These are phyloP conservation scores for Austroboletus novae-zelandiae DNA, from an alignment of 1,284 basidiomycete genomes.

Conservation along the genomic window DNA sequence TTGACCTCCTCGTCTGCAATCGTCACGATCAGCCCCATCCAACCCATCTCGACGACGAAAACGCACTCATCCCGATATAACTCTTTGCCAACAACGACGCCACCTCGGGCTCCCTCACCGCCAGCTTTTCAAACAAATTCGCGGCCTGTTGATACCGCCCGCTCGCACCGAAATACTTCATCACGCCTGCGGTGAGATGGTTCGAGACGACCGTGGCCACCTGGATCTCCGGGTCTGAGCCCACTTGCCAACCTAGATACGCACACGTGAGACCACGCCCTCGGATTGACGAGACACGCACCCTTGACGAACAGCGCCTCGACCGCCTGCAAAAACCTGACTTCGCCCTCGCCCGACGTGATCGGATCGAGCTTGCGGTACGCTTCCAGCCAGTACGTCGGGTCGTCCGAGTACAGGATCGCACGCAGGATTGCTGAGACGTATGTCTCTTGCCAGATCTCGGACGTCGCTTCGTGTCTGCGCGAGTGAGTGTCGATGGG, in stretches of 20 bases:
- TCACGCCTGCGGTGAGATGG: slow-evolving; percentile 90
- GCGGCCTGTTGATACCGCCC: slow-evolving; percentile 87
- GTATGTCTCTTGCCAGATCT: slow-evolving; percentile 97
- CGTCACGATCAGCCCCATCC: background rate
- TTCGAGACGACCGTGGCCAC: slow-evolving; percentile 98
- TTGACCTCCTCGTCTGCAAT: slow-evolving; percentile 93
- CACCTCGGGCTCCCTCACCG: slow-evolving; percentile 86
- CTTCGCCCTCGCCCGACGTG: slow-evolving; percentile 83
- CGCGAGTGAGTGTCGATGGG: background rate
- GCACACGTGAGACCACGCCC: background rate
- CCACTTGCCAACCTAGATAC: slow-evolving; percentile 89
- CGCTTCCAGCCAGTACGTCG: slow-evolving; percentile 87
- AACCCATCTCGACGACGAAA: background rate
- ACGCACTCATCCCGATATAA: slow-evolving; percentile 96
- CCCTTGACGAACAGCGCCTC: slow-evolving; percentile 92
- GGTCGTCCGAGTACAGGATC: slow-evolving; percentile 94
- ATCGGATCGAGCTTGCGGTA: slow-evolving; percentile 97
- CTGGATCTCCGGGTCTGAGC: slow-evolving; percentile 97
- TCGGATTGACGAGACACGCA: slow-evolving; percentile 26
- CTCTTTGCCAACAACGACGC: slow-evolving; percentile 85
- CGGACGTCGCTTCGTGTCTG: slow-evolving; percentile 90
- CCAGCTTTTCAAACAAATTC: slow-evolving; percentile 92
- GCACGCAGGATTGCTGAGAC: slow-evolving; percentile 90
- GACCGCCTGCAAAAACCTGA: slow-evolving; percentile 88
- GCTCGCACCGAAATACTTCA: slow-evolving; percentile 97